These are phyloP conservation scores for Hirsutella rhossiliensis DNA, from an alignment of 2,329 filamentous ascomycete species.

Conservation along the genomic window DNA sequence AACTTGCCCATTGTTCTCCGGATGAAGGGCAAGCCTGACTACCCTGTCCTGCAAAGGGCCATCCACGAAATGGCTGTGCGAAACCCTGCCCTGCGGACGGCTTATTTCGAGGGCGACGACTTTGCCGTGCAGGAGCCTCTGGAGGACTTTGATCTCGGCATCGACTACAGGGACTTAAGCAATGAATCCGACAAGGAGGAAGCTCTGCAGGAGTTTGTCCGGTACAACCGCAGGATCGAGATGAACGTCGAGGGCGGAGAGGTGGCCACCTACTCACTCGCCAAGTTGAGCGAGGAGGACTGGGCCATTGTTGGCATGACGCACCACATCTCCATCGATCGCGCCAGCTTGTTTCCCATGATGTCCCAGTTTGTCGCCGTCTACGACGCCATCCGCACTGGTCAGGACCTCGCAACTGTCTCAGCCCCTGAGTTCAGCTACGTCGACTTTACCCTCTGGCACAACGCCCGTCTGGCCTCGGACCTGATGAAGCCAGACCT, in stretches of 20 bases:
- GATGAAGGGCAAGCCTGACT: slow-evolving; percentile 11
- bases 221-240: slow-evolving; percentile 10
- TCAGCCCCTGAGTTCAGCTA: slow-evolving; percentile 11
- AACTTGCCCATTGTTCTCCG: slow-evolving; percentile 11
- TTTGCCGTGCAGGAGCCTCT: slow-evolving; percentile 10
- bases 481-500: slow-evolving; percentile 12
- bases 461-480: slow-evolving; percentile 12
- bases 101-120: slow-evolving; percentile 12
- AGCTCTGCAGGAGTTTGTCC: slow-evolving; percentile 7
- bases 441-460: slow-evolving; percentile 13
- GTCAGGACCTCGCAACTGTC: slow-evolving; percentile 9
- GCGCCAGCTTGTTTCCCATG: slow-evolving; percentile 11
- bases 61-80: slow-evolving; percentile 10
- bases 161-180: slow-evolving; percentile 9
- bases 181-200: slow-evolving; percentile 4
- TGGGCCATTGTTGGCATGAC: slow-evolving; percentile 10
- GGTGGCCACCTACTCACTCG: slow-evolving; percentile 9
- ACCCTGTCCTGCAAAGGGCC: slow-evolving; percentile 6
- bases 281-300: slow-evolving; percentile 9
- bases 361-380: slow-evolving; percentile 11
- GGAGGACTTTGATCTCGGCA: slow-evolving; percentile 9
- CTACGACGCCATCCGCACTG: slow-evolving; percentile 9
- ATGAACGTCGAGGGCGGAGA: slow-evolving; percentile 13
- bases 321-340: slow-evolving; percentile 13
- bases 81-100: slow-evolving; percentile 10